Evolutionary conservation across 2,329 filamentous ascomycete species (phyloP).

Genomic region (Didymella arachidicola): DNA sequence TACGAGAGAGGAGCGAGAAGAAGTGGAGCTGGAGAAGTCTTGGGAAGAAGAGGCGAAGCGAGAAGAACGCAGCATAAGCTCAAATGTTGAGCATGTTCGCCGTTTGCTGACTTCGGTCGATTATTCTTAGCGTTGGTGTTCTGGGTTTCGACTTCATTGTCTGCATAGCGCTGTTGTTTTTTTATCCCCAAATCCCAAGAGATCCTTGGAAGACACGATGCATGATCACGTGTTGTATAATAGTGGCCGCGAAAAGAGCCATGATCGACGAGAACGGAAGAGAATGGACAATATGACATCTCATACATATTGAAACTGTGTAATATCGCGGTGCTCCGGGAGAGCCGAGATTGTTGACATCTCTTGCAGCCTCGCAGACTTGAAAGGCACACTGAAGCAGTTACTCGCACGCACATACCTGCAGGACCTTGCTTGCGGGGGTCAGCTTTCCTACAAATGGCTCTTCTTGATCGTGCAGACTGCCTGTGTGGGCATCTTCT

Average conservation of each 20-base stretch:
- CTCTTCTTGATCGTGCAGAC: background rate
- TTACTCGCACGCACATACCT: background rate
- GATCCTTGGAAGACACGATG: slow-evolving; percentile 20
- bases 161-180: slow-evolving; percentile 20
- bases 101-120: slow-evolving; percentile 1
- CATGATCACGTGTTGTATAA: slow-evolving; percentile 22
- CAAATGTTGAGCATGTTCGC: background rate
- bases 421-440: background rate
- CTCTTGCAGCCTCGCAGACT: background rate
- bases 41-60: slow-evolving; percentile 30
- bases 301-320: slow-evolving; percentile 1
- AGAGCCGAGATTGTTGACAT: slow-evolving; percentile 16
- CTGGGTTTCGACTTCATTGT: slow-evolving; percentile 19
- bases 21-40: slow-evolving; percentile 36
- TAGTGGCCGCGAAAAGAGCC: slow-evolving; percentile 7
- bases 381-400: background rate
- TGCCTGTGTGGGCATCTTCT: background rate
- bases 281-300: slow-evolving; percentile 6
- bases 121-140: slow-evolving; percentile 22
- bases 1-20: slow-evolving; percentile 24
- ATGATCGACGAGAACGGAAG: slow-evolving; percentile 1
- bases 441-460: too few relatives aligned
- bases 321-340: slow-evolving; percentile 2
- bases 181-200: slow-evolving; percentile 16
- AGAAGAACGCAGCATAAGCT: slow-evolving; percentile 18